These are phyloP conservation scores for Austroboletus novae-zelandiae DNA, from an alignment of 1,284 basidiomycete species.

Conservation along the genomic window DNA sequence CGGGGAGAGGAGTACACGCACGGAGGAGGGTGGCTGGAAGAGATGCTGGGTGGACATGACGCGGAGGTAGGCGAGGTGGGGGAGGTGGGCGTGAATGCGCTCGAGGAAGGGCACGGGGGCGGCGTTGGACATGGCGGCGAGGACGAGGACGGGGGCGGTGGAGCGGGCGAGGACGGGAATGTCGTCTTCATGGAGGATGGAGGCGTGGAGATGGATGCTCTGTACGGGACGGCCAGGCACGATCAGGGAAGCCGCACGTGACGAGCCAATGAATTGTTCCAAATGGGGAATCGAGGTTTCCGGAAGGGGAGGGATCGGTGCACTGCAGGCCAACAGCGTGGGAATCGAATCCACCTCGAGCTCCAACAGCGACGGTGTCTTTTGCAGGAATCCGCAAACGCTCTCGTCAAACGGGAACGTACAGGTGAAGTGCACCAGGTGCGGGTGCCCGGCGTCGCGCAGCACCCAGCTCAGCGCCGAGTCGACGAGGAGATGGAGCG, in stretches of 20 bases:
- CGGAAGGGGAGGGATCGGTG: conserved; percentile 32
- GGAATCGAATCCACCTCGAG: conserved; percentile 50
- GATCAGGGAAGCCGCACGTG: conserved; percentile 49
- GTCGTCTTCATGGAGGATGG: conserved; percentile 53
- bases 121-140: conserved; percentile 46
- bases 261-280: conserved; percentile 58
- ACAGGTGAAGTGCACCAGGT: conserved; percentile 52
- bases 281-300: conserved; percentile 47
- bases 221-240: conserved; percentile 63
- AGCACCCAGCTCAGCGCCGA: conserved; percentile 53
- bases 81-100: conserved; percentile 44
- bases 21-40: conserved; percentile 44
- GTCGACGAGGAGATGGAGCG: conserved; percentile 57
- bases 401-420: conserved; percentile 58
- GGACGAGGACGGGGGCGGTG: conserved; percentile 40
- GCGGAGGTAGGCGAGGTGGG: conserved; percentile 49
- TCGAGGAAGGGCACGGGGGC: conserved; percentile 45
- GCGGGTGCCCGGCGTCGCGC: conserved; percentile 34
- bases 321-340: conserved; percentile 10
- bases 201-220: conserved; percentile 56
- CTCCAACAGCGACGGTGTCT: conserved; percentile 47
- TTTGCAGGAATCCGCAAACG: conserved; percentile 55
- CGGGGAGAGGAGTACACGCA: conserved; percentile 32
- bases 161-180: conserved; percentile 49
- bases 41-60: conserved; percentile 51